Conservation (phyloP, 1,139 yeast species). For the Pichia sp. region DNA sequence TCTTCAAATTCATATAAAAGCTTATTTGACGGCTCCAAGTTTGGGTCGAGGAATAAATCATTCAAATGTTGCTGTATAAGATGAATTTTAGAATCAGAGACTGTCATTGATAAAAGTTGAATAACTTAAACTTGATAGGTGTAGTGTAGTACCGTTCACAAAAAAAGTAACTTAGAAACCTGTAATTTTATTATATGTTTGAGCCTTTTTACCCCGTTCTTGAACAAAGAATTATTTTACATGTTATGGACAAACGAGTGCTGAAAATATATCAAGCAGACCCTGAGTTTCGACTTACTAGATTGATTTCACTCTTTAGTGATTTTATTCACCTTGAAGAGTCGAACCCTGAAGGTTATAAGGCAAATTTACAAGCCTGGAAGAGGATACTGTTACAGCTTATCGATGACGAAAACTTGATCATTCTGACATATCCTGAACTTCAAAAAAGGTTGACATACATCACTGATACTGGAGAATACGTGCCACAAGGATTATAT, state of each 20-base stretch:
- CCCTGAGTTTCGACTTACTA: constrained; percentile 22
- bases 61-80: constrained; percentile 16
- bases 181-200: too few relatives aligned
- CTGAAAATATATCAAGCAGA: constrained; percentile 4
- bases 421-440: constrained; percentile 16
- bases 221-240: neutral
- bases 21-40: constrained; percentile 11
- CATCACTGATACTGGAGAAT: constrained; percentile 7
- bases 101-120: too few relatives aligned
- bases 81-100: constrained; percentile 20
- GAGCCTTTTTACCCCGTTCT: too few relatives aligned
- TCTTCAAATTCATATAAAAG: constrained; percentile 17
- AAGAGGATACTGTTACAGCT: constrained; percentile 28
- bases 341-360: constrained; percentile 60
- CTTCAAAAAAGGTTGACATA: constrained; percentile 16
- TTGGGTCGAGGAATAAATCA: constrained; percentile 8
- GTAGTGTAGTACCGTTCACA: too few relatives aligned
- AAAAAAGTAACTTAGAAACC: too few relatives aligned
- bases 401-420: constrained; percentile 17
- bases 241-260: neutral
- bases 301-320: constrained; percentile 59
- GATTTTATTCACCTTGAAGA: constrained; percentile 47
- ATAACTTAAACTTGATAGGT: neutral
- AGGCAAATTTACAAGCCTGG: constrained; percentile 69
- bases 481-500: constrained; percentile 24